phyloP scores from a whole-genome alignment of 768 basidiomycete species.

The Paxillus involutus region DNA sequence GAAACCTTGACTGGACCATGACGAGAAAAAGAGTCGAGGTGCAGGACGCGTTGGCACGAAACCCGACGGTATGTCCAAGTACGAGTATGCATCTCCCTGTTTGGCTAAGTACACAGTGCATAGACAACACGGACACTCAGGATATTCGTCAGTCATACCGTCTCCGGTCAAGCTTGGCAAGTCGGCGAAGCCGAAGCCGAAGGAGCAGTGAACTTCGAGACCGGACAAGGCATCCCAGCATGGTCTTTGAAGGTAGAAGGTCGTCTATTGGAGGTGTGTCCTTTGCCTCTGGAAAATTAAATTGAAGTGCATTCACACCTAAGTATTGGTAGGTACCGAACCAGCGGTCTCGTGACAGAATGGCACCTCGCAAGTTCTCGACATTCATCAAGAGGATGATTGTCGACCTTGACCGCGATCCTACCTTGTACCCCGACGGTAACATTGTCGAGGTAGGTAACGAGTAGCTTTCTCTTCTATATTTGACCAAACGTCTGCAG shows the following conservation, averaged over 20 bases:
- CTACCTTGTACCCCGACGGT: conserved; percentile 74
- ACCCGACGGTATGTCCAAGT: conserved; percentile 48
- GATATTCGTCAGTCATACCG: conserved; percentile 85
- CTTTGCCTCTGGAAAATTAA: background rate
- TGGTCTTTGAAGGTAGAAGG: conserved; percentile 91
- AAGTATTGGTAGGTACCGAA: conserved; percentile 47
- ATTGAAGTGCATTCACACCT: background rate
- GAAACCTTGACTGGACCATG: conserved; percentile 94
- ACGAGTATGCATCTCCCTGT: background rate
- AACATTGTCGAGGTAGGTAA: conserved; percentile 82
- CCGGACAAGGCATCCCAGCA: conserved; percentile 85
- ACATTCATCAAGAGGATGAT: conserved; percentile 82
- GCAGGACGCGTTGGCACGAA: conserved; percentile 80
- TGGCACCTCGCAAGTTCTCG: conserved; percentile 74
- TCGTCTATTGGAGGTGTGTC: conserved; percentile 72
- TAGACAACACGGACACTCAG: conserved; percentile 83
- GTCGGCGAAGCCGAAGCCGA: conserved; percentile 38
- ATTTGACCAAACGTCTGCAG: conserved; percentile 32
- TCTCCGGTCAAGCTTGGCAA: conserved; percentile 87
- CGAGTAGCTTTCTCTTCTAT: background rate
- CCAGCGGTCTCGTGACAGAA: conserved; percentile 62
- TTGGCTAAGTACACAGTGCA: conserved; percentile 3
- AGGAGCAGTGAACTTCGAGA: conserved; percentile 60
- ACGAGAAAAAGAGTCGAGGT: conserved; percentile 88
- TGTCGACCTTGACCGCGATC: conserved; percentile 86